phyloP scores from a whole-genome alignment of 2,329 filamentous ascomycete genomes.

The Trichoderma atroviride region DNA sequence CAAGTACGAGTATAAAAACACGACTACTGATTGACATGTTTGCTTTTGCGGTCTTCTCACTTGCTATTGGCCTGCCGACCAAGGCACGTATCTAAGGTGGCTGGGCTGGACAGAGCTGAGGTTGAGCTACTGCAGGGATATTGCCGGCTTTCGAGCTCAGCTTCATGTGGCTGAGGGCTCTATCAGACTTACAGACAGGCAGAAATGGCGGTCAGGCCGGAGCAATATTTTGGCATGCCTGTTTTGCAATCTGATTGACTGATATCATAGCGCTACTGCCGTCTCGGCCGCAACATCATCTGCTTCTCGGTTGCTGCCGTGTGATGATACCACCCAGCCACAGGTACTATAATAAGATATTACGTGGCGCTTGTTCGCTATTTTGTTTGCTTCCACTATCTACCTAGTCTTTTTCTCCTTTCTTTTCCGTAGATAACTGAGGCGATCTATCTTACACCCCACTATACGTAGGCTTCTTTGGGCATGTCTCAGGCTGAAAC shows the following conservation, averaged over 20 bases:
- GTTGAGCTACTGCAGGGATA: background rate
- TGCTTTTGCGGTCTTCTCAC: background rate
- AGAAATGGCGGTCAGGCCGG: constrained; percentile 8
- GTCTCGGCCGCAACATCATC: background rate
- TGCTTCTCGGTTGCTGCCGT: background rate
- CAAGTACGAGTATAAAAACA: background rate
- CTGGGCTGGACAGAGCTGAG: constrained; percentile 1
- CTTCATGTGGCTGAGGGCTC: background rate
- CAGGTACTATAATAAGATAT: background rate
- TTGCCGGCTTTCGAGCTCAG: background rate
- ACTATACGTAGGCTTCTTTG: background rate
- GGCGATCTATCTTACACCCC: background rate
- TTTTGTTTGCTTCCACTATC: background rate
- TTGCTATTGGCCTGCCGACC: background rate
- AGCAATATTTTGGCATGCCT: background rate
- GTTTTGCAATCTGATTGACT: background rate
- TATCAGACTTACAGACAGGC: background rate
- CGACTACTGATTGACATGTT: background rate
- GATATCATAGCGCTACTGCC: background rate
- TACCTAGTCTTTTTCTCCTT: background rate
- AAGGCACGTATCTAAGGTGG: background rate
- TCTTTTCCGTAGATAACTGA: too few relatives aligned
- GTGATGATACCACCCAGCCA: background rate
- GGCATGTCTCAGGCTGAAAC: background rate
- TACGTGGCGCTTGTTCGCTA: background rate